These are phyloP conservation scores for Phytophthora citricola DNA, from an alignment of 352 stramenopile genomes.

Conservation along the genomic window DNA sequence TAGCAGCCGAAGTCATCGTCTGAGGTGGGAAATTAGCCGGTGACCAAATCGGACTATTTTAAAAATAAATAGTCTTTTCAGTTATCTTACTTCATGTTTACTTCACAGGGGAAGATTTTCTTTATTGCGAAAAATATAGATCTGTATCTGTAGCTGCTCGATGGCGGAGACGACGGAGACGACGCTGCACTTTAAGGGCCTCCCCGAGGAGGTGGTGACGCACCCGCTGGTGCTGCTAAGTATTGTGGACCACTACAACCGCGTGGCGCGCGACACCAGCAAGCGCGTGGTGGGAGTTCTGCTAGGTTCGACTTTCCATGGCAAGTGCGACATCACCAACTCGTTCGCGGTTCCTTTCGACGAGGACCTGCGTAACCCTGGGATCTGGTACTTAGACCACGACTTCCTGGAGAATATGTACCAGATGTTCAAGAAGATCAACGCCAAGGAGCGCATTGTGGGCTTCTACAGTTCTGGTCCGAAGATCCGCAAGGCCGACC, in stretches of 20 bases:
- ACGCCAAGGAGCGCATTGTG: conserved; percentile 97
- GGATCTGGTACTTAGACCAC: conserved; percentile 99
- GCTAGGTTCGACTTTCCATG: conserved; percentile 95
- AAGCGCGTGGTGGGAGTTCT: conserved; percentile 99
- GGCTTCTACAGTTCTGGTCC: conserved; percentile 99
- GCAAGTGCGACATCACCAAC: conserved; percentile 95
- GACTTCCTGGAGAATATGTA: conserved; percentile 99
- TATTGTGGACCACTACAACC: conserved; percentile 99
- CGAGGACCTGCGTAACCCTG: conserved; percentile 97
- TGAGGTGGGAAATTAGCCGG: no score
- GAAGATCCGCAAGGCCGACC: conserved; percentile 95
- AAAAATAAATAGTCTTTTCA: not conserved
- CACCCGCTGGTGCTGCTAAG: conserved; percentile 99
- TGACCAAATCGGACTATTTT: not conserved
- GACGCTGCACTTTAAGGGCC: conserved; percentile 41
- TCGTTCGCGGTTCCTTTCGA: conserved; percentile 98
- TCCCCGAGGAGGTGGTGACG: conserved; percentile 95
- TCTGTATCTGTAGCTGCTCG: conserved; percentile 8
- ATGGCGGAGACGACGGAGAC: conserved; percentile 22
- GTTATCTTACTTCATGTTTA: not conserved
- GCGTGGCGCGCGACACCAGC: conserved; percentile 97
- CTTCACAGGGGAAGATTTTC: conserved; percentile 39
- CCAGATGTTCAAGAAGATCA: conserved; percentile 96
- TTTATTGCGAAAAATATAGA: not conserved
- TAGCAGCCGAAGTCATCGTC: conserved; percentile 48